A percentile compares a stretch with the other conserved stretches of the same genome.
Evolutionary conservation across 371 early-diverging fungal genomes (phyloP).

Genomic region (Circinella minor): DNA sequence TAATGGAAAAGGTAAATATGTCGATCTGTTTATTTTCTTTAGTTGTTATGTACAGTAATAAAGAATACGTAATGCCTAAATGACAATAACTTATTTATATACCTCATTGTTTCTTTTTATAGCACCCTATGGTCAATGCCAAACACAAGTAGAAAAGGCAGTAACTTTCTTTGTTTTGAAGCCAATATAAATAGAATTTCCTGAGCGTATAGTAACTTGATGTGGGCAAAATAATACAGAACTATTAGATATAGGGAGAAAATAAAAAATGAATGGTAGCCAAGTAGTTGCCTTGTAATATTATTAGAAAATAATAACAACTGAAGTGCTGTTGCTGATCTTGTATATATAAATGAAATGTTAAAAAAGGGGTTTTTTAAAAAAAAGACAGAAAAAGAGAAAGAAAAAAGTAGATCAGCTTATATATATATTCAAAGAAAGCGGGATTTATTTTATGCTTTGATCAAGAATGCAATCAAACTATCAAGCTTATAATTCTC

Average conservation of each 20-base stretch:
- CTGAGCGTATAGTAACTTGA: too few species aligned
- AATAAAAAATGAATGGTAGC: too few species aligned
- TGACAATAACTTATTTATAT: neutral
- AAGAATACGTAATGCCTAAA: too few species aligned
- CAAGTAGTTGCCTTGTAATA: too few species aligned
- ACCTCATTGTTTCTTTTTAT: neutral
- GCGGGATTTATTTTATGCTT: neutral
- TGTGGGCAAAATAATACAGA: neutral
- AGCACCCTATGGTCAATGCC: slow-evolving; percentile 36
- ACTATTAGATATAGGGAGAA: too few species aligned
- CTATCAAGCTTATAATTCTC: neutral
- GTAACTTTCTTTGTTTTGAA: slow-evolving; percentile 21
- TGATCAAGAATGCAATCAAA: neutral
- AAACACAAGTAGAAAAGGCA: slow-evolving; percentile 15
- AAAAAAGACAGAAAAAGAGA: neutral
- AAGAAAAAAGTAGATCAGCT: neutral
- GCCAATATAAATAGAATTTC: neutral
- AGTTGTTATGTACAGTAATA: too few species aligned
- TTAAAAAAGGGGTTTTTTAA: too few species aligned
- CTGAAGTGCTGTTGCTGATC: too few species aligned
- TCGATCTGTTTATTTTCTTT: neutral
- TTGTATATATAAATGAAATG: too few species aligned
- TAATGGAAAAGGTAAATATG: slow-evolving; percentile 33
- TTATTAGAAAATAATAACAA: too few species aligned
- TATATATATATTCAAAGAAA: neutral